A percentile compares a stretch with the other conserved stretches of the same genome.
Conservation (phyloP, 768 basidiomycete genomes). For the Suillus brevipes region DNA sequence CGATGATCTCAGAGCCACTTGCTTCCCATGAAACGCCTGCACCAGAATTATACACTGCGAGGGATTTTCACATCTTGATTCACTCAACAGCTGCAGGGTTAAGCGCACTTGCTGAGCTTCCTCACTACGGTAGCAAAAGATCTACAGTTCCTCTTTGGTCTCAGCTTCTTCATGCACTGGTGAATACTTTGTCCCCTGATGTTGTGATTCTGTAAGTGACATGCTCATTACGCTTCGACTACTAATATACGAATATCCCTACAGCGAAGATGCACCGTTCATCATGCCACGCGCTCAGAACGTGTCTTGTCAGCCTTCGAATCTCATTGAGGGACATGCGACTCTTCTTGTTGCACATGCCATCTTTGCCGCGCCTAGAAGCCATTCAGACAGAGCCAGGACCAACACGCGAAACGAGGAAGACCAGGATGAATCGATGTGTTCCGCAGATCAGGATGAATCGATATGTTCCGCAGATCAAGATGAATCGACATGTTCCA, state of each 20-base stretch:
- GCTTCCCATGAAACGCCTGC: neutral
- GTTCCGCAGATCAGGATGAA: too few relatives aligned
- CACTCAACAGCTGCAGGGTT: neutral
- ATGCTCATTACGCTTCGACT: neutral
- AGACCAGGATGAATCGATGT: neutral
- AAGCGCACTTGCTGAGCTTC: neutral
- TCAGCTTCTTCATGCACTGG: neutral
- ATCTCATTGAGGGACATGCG: neutral
- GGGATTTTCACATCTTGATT: neutral
- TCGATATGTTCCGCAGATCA: too few relatives aligned
- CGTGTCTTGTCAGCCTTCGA: neutral
- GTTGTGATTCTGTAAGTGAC: neutral
- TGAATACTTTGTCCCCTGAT: neutral
- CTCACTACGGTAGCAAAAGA: neutral
- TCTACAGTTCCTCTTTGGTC: constrained; percentile 1
- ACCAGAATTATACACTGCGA: neutral
- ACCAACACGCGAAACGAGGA: neutral
- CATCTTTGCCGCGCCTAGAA: neutral
- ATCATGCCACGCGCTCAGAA: neutral
- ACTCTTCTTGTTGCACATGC: neutral
- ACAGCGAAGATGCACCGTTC: neutral
- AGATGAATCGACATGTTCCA: too few relatives aligned
- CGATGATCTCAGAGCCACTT: neutral
- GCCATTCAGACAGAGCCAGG: neutral
- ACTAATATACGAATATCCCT: neutral